Conservation (phyloP, 164 flowering plant species). For the Piper betle region DNA sequence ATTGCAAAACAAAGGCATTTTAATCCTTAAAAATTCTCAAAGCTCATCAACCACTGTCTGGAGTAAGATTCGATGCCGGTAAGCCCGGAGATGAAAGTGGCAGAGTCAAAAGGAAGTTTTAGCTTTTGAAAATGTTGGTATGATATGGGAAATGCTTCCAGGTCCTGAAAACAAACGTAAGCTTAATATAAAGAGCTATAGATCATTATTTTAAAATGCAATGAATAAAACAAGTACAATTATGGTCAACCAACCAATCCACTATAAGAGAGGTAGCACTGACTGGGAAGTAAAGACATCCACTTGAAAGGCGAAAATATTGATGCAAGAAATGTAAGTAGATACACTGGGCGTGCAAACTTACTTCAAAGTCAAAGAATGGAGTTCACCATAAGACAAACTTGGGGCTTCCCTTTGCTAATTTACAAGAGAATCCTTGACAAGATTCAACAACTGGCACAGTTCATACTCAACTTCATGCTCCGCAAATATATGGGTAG, state of each 20-base stretch:
- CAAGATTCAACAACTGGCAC: conserved; percentile 24
- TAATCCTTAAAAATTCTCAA: background rate
- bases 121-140: conserved; percentile 41
- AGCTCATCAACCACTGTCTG: conserved; percentile 49
- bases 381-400: conserved; percentile 51
- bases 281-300: background rate
- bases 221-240: too few species aligned
- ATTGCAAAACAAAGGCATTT: background rate
- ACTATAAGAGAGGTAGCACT: too few species aligned
- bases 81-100: conserved; percentile 32
- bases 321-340: too few species aligned
- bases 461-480: conserved; percentile 69
- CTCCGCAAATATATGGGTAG: conserved; percentile 41
- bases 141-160: conserved; percentile 46
- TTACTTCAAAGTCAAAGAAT: conserved; percentile 55
- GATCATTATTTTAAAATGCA: too few species aligned
- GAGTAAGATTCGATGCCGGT: conserved; percentile 19
- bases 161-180: conserved; percentile 20
- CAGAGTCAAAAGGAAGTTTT: conserved; percentile 21
- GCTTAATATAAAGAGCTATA: background rate
- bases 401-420: conserved; percentile 17
- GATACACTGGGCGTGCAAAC: background rate
- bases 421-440: conserved; percentile 23
- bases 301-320: too few species aligned
- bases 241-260: too few species aligned